Conservation (phyloP, 1,284 basidiomycete species). For the Trametes versicolor region DNA sequence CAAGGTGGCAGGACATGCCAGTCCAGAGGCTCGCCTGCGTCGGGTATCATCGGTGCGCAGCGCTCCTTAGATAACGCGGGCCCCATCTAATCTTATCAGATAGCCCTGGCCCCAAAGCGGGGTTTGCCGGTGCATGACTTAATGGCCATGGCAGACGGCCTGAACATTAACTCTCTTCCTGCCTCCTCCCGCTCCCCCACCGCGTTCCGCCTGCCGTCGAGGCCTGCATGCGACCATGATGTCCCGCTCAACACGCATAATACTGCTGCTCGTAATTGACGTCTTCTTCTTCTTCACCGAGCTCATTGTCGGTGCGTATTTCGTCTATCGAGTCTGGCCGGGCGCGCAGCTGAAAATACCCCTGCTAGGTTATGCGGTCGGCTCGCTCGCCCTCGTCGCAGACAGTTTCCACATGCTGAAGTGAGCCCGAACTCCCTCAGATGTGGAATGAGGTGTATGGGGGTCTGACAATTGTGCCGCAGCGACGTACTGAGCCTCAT, state of each 20-base stretch:
- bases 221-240: constrained; percentile 46
- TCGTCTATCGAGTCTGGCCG: constrained; percentile 5
- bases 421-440: constrained; percentile 53
- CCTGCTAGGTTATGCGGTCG: constrained; percentile 86
- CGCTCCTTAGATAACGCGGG: constrained; percentile 13
- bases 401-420: constrained; percentile 99
- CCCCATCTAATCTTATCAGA: constrained; percentile 31
- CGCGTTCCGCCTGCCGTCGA: constrained; percentile 11
- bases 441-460: constrained; percentile 5
- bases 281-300: constrained; percentile 94
- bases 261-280: constrained; percentile 87
- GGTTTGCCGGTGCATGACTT: constrained; percentile 25
- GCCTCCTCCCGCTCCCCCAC: constrained; percentile 17
- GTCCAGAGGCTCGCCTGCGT: background rate
- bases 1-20: background rate
- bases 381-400: constrained; percentile 94
- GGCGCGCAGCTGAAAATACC: constrained; percentile 7
- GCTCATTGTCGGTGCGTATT: constrained; percentile 76
- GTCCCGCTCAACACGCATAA: constrained; percentile 83
- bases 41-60: constrained; percentile 9
- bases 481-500: constrained; percentile 96
- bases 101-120: constrained; percentile 15
- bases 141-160: constrained; percentile 16
- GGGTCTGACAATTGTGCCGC: constrained; percentile 29
- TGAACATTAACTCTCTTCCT: constrained; percentile 10